Conservation (phyloP, 352 stramenopile species). For the Aphanomyces astaci region DNA sequence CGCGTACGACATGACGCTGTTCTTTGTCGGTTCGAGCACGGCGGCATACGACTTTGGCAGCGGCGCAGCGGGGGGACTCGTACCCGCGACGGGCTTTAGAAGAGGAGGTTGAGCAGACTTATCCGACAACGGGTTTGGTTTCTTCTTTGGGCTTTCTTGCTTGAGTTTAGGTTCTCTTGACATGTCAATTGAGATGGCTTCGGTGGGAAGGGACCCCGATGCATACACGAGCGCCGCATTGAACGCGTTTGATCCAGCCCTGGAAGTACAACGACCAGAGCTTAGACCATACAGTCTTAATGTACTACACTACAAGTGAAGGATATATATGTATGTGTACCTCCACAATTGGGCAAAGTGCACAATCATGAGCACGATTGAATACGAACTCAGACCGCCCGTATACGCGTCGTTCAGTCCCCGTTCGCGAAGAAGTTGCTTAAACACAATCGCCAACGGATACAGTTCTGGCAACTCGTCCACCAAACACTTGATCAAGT, state of each 20-base stretch:
- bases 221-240: constrained; percentile 45
- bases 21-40: constrained; percentile 6
- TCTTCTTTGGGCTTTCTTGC: background rate
- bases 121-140: background rate
- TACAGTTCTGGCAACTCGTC: constrained; percentile 82
- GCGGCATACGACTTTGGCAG: constrained; percentile 18
- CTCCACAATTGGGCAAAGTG: constrained; percentile 74
- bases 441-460: constrained; percentile 84
- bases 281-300: too few species aligned
- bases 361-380: constrained; percentile 89
- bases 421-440: constrained; percentile 82
- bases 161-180: background rate
- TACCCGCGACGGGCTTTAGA: background rate
- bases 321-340: constrained; percentile 14
- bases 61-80: background rate
- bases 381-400: constrained; percentile 86
- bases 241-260: constrained; percentile 15
- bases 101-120: background rate
- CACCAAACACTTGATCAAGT: constrained; percentile 79
- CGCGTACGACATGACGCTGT: constrained; percentile 16
- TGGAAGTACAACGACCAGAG: too few species aligned
- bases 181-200: constrained; percentile 21
- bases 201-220: constrained; percentile 42
- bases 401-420: constrained; percentile 89
- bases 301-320: background rate